Evolutionary conservation across 23 red algal species (phyloP).

Genomic region (Chondrus crispus): DNA sequence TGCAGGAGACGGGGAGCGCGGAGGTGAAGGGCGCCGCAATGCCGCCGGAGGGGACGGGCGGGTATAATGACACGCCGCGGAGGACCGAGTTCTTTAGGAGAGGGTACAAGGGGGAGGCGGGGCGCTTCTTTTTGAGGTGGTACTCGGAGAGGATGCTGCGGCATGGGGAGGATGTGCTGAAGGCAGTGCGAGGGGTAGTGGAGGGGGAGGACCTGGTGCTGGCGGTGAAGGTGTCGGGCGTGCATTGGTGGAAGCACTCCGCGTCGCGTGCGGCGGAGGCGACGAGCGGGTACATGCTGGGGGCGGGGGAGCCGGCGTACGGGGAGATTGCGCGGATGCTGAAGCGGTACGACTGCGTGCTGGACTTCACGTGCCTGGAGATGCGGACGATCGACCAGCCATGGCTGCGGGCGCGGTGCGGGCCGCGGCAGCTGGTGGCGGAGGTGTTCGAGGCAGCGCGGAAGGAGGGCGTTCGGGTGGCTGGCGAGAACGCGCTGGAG

Average conservation of each 20-base stretch:
- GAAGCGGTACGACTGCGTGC: slow-evolving; percentile 26
- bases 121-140: slow-evolving; percentile 78
- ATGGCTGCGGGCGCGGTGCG: slow-evolving; percentile 15
- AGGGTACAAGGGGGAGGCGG: slow-evolving; percentile 18
- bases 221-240: slow-evolving; percentile 72
- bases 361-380: slow-evolving; percentile 90
- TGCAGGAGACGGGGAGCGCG: slow-evolving; percentile 13
- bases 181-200: not conserved
- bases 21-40: not conserved
- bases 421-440: slow-evolving; percentile 69
- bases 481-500: slow-evolving; percentile 86
- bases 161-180: slow-evolving; percentile 57
- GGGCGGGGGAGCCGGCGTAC: slow-evolving; percentile 29
- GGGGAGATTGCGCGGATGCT: slow-evolving; percentile 64
- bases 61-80: slow-evolving; percentile 68
- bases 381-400: slow-evolving; percentile 78
- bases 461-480: slow-evolving; percentile 57
- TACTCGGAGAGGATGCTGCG: slow-evolving; percentile 58
- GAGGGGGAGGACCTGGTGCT: not conserved
- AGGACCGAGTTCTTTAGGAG: slow-evolving; percentile 58
- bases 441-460: slow-evolving; percentile 7
- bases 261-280: slow-evolving; percentile 76
- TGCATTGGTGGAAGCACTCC: slow-evolving; percentile 80
- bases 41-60: slow-evolving; percentile 49
- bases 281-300: slow-evolving; percentile 65